A percentile compares a stretch with the other conserved stretches of the same genome.
These are phyloP conservation scores for Amaranthus tricolor DNA, from an alignment of 179 eudicot genomes.

Conservation along the genomic window DNA sequence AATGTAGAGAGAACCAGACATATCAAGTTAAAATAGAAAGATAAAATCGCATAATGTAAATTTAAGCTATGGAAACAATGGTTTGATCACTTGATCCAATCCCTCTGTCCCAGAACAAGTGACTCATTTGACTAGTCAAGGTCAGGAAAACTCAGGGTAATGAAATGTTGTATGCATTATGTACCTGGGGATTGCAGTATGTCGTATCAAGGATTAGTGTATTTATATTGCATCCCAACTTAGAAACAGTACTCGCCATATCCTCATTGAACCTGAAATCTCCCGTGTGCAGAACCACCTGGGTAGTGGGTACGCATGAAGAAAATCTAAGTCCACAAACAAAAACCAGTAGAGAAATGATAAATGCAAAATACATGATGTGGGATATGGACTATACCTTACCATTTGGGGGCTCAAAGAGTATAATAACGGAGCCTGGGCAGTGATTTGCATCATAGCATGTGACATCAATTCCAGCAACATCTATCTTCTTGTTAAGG, in stretches of 20 bases:
- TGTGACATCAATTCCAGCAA: conserved; percentile 77
- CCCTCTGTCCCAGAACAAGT: no score
- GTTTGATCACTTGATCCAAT: no score
- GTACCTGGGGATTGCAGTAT: conserved; percentile 87
- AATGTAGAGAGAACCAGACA: not conserved
- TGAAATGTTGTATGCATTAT: no score
- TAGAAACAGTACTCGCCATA: conserved; percentile 39
- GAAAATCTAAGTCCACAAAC: conserved; percentile 8
- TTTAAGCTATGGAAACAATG: no score
- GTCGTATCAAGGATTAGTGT: conserved; percentile 93
- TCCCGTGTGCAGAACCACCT: conserved; percentile 95
- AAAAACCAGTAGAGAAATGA: not conserved
- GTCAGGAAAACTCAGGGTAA: no score
- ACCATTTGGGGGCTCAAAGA: conserved; percentile 86
- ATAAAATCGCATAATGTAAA: not conserved
- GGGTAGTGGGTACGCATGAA: conserved; percentile 43
- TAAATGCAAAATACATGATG: not conserved
- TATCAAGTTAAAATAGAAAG: not conserved
- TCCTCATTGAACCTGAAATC: conserved; percentile 85
- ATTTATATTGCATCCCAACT: conserved; percentile 45
- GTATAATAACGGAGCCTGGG: conserved; percentile 80
- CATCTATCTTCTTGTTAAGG: conserved; percentile 57
- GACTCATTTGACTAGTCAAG: no score
- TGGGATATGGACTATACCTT: conserved; percentile 53
- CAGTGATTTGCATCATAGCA: conserved; percentile 98